These are phyloP conservation scores for Antarctomyces pellizariae DNA, from an alignment of 495 filamentous ascomycete species.

Conservation along the genomic window DNA sequence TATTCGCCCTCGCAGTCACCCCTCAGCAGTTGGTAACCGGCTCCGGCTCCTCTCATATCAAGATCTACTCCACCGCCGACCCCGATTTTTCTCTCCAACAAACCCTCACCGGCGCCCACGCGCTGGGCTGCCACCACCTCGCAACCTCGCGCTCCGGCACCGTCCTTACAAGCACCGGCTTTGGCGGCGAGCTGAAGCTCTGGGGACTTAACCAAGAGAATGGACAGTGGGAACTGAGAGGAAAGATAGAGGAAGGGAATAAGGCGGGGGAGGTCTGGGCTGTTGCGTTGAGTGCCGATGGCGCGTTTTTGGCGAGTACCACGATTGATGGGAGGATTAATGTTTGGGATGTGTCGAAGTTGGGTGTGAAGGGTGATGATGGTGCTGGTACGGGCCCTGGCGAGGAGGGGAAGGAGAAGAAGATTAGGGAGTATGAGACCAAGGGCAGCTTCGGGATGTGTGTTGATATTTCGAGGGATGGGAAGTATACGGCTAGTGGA, in stretches of 20 bases:
- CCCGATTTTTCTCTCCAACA: conserved; percentile 54
- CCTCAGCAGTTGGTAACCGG: conserved; percentile 51
- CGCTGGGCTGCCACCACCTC: conserved; percentile 75
- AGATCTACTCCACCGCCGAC: conserved; percentile 46
- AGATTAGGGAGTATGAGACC: conserved; percentile 67
- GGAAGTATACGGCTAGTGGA: conserved; percentile 67
- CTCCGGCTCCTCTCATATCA: conserved; percentile 58
- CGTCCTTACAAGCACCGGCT: conserved; percentile 59
- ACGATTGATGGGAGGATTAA: conserved; percentile 68
- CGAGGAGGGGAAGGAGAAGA: conserved; percentile 21
- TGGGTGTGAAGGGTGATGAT: no score
- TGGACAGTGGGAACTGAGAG: conserved; percentile 25
- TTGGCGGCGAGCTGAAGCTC: conserved; percentile 62
- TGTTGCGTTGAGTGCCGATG: conserved; percentile 58
- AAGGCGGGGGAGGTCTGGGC: conserved; percentile 60
- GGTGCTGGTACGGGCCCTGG: no score
- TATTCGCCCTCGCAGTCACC: conserved; percentile 77
- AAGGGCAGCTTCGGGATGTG: conserved; percentile 76
- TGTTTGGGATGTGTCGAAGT: conserved; percentile 61
- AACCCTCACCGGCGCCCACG: conserved; percentile 50
- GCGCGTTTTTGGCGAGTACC: conserved; percentile 57
- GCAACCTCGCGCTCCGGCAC: conserved; percentile 41
- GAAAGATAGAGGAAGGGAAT: conserved; percentile 12
- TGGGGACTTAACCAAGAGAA: conserved; percentile 41
- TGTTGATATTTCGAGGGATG: conserved; percentile 58